Percentiles rank a stretch among this genome's conserved stretches.
phyloP scores from a whole-genome alignment of 139 green algal genomes.

The Spirogloea muscicola region DNA sequence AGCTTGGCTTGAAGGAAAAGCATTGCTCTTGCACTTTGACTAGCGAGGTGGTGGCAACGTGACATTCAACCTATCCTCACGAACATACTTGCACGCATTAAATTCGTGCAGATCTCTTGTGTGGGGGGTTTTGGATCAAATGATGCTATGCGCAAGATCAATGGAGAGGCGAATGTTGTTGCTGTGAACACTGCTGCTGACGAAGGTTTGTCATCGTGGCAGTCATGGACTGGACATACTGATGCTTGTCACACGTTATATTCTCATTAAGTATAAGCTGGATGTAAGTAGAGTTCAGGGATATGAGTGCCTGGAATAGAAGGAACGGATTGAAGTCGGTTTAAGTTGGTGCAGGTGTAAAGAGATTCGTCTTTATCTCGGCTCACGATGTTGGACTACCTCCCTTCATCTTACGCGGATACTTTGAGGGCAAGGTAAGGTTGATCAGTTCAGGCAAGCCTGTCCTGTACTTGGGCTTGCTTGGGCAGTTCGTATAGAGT shows the following conservation, averaged over 20 bases:
- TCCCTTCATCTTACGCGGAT: conserved; percentile 42
- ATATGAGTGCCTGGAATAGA: background rate
- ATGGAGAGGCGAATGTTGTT: conserved; percentile 43
- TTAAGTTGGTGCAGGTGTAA: conserved; percentile 38
- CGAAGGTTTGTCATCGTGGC: conserved; percentile 28
- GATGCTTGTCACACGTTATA: background rate
- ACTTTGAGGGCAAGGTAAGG: conserved; percentile 46
- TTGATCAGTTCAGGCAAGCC: background rate
- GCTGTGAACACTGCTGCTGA: conserved; percentile 36
- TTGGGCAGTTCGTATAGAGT: background rate
- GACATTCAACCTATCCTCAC: too few relatives aligned
- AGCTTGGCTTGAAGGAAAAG: too few relatives aligned
- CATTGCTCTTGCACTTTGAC: too few relatives aligned
- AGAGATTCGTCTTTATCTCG: conserved; percentile 53
- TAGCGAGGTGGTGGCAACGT: too few relatives aligned
- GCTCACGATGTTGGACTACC: conserved; percentile 48
- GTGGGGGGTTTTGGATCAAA: conserved; percentile 43
- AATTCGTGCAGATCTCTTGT: conserved; percentile 33
- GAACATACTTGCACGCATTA: too few relatives aligned
- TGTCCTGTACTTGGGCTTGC: background rate
- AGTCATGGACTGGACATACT: background rate
- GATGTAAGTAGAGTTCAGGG: background rate
- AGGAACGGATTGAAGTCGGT: too few relatives aligned
- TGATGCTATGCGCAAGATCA: conserved; percentile 41
- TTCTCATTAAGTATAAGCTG: background rate